Conservation (phyloP, 2,329 filamentous ascomycete species). For the Remersonia thermophila region DNA sequence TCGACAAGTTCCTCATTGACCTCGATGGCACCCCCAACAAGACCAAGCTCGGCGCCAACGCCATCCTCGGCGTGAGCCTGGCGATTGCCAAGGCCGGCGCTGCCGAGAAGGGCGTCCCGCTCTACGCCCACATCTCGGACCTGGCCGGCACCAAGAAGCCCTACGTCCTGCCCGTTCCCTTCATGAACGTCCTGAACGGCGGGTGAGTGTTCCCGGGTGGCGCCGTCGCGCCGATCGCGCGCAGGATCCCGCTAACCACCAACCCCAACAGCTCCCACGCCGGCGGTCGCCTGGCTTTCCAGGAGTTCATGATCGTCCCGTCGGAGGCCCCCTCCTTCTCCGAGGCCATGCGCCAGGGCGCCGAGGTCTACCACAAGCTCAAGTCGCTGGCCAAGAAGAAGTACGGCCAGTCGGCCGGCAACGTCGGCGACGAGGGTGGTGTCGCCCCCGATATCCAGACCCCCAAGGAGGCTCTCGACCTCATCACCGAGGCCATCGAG, state of each 20-base stretch:
- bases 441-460: conserved; percentile 98
- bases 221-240: too few species aligned
- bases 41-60: conserved; percentile 78
- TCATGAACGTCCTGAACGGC: conserved; percentile 90
- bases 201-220: conserved; percentile 27
- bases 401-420: conserved; percentile 97
- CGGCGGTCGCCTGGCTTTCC: conserved; percentile 88
- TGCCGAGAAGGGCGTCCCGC: conserved; percentile 75
- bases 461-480: conserved; percentile 87
- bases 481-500: conserved; percentile 91
- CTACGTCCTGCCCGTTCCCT: conserved; percentile 79
- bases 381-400: conserved; percentile 97
- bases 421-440: conserved; percentile 99
- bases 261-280: conserved; percentile 62
- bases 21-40: conserved; percentile 81
- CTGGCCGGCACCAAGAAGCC: conserved; percentile 84
- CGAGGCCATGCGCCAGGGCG: conserved; percentile 90
- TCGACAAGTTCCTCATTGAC: conserved; percentile 75
- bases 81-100: conserved; percentile 81
- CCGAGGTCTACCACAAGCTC: conserved; percentile 97
- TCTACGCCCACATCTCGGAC: conserved; percentile 80
- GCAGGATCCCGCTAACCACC: conserved; percentile 25
- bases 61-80: conserved; percentile 74
- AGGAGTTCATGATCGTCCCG: conserved; percentile 93
- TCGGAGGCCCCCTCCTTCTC: conserved; percentile 77